Evolutionary conservation across 345 rosid species (phyloP), one percentile per base, ranked within the genome.

Genomic region (Capsella bursapastoris): DNA sequence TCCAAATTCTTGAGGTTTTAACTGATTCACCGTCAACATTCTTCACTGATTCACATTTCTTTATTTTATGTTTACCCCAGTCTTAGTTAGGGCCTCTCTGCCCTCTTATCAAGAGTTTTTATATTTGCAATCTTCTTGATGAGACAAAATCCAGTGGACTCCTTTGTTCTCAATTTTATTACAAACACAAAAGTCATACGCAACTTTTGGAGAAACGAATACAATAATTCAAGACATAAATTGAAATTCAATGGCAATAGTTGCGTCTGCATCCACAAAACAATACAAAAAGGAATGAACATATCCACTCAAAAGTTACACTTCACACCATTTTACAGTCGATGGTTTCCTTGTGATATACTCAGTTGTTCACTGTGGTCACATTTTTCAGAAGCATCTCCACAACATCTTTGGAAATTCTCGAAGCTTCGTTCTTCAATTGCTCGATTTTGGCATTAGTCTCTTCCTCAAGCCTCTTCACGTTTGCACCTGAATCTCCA

Each of bases 401-500:
- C 44, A 87, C 87, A 11, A 85, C 88, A 67, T 86, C 90, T 32
- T 59, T 62, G 4, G 89, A 85, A 28, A 90, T 87, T 74, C 86
- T 83, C 3, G 87, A 31, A 50, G 83, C 87, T 72, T 93, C 82
- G 2, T 68, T 81, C 80, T 86, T 86, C 82, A 86, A 79, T 59
- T 88, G 87, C 37, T 74, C 72, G 70, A 90, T 92, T 85, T 88
- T 92, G 7, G 78, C 73, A 13, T 79, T 84, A 4, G 98, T 92
- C 80, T 92, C 96, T 50, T 72, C 64, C 82, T 90, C 98, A 7
- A 90, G 93, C 80, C 96, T 84, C 86, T 85, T 90, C 79, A 90
- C 96, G 66, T 86, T 93, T 50, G 91, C 90, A 51, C 98, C 96
- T 0, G 98, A 93, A 76, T 90, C 93, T 40, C 96, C 98, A 56